phyloP scores from a whole-genome alignment of 805 yeast species.

The Scheffersomyces amazonensis region DNA sequence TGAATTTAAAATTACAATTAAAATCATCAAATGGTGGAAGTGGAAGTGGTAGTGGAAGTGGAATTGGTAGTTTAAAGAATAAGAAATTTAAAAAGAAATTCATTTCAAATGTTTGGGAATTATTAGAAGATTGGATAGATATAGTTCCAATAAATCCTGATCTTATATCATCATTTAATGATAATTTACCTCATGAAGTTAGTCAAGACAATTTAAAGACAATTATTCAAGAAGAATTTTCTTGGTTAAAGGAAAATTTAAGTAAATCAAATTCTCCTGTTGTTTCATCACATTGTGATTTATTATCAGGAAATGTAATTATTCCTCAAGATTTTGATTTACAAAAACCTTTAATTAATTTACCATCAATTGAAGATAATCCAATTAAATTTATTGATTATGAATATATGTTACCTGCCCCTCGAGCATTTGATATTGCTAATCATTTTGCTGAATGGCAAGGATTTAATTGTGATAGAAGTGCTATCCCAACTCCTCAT shows the following conservation, averaged over 20 bases:
- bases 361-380: constrained; percentile 20
- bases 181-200: constrained; percentile 22
- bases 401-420: constrained; percentile 70
- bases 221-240: constrained; percentile 48
- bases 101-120: constrained; percentile 54
- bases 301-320: constrained; percentile 70
- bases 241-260: constrained; percentile 43
- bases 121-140: constrained; percentile 60
- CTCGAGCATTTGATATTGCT: constrained; percentile 72
- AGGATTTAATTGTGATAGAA: constrained; percentile 68
- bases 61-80: constrained; percentile 3
- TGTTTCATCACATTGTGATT: constrained; percentile 70
- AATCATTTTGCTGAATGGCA: constrained; percentile 81
- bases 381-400: constrained; percentile 66
- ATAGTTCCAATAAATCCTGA: constrained; percentile 53
- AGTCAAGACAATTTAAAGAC: constrained; percentile 26
- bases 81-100: constrained; percentile 22
- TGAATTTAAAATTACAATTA: constrained; percentile 4
- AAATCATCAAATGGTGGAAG: not conserved
- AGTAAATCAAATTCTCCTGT: constrained; percentile 43
- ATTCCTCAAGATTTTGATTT: constrained; percentile 40
- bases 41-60: constrained; percentile 1
- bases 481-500: constrained; percentile 55
- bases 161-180: constrained; percentile 31
- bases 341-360: constrained; percentile 6